Evolutionary conservation across 2,329 filamentous ascomycete species (phyloP), one percentile per base, ranked within the genome.

Genomic region (Fusarium sp.): DNA sequence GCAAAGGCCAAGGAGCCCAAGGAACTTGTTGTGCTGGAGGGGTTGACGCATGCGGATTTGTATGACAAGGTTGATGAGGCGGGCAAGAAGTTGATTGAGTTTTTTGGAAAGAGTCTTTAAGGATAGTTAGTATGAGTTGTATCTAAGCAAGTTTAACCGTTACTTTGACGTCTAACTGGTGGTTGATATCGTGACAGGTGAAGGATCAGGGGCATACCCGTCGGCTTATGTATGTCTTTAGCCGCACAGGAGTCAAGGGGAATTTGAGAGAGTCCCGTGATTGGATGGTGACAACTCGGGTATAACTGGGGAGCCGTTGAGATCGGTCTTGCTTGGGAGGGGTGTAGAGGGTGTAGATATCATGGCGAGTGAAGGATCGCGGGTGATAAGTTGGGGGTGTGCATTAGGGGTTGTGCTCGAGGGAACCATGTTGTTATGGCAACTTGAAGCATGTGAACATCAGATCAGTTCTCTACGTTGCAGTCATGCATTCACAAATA

Each of bases 61-160:
- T 75, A 74, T 48, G 71, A 74, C 29, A 61, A 68, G 24, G 61
- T 75, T 35, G 66, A 74, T 11, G 60, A 74, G 58, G 58, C 66
- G 5, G 69, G 64, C 10, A 41, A 43, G 13, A 72, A 74, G 43
- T 39, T 69, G 65, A 50, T 45, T 6, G 66, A 61, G 13, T 75
- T 74, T 37, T 72, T 68, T 56, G 69, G 60, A 4, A 71, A 68
- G 41, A 50, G 45, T 31, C 16, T 72, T 22, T 52, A 52, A 2
- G 48, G 18, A 9, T 27, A n/a, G 16, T 50, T 27, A 11, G 18
- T n/a, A 50, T 18, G 8, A 52, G 10, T 52, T 31, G 45, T 29
- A 14, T 52, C 3, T 22, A 10, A 5, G 41, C 10, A 24, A 24
- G 24, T 50, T 27, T 27, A 8, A 24, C 43, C 27, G 9, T 29